Percentiles rank a stretch among this genome's conserved stretches.
Conservation (phyloP, 371 early-diverging fungal genomes). For the Lichtheimia ornata region DNA sequence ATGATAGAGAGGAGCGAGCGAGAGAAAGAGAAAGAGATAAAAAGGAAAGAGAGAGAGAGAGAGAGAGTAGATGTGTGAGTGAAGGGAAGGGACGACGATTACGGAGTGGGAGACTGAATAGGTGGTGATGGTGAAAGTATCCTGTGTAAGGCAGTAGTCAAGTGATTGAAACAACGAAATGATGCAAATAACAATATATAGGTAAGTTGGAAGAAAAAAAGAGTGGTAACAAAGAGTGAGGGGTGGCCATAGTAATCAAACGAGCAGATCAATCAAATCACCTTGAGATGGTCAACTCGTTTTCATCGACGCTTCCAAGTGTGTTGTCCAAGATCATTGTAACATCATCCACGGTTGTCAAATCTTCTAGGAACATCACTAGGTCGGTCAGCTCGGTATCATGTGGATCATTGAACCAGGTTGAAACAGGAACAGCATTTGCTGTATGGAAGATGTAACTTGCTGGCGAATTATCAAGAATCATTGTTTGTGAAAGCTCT, state of each 20-base stretch:
- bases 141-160: not conserved
- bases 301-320: constrained; percentile 10
- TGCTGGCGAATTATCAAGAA: constrained; percentile 92
- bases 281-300: not conserved
- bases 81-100: not conserved
- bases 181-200: constrained; percentile 81
- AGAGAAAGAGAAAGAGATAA: not conserved
- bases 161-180: constrained; percentile 14
- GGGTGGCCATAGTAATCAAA: not conserved
- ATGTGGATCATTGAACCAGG: constrained; percentile 95
- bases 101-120: constrained; percentile 5
- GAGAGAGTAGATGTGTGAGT: not conserved
- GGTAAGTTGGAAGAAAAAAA: constrained; percentile 64
- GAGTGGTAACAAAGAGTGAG: not conserved
- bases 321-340: constrained; percentile 73
- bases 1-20: not conserved
- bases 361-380: constrained; percentile 90
- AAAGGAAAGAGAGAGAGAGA: constrained; percentile 6
- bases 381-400: constrained; percentile 94
- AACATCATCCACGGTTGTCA: constrained; percentile 88
- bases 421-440: constrained; percentile 95
- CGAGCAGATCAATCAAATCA: not conserved
- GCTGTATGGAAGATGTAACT: constrained; percentile 92
- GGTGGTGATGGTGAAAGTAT: not conserved
- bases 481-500: constrained; percentile 77